Evolutionary conservation across 306 rosid species (phyloP).

Genomic region (Trifolium fragiferum): DNA sequence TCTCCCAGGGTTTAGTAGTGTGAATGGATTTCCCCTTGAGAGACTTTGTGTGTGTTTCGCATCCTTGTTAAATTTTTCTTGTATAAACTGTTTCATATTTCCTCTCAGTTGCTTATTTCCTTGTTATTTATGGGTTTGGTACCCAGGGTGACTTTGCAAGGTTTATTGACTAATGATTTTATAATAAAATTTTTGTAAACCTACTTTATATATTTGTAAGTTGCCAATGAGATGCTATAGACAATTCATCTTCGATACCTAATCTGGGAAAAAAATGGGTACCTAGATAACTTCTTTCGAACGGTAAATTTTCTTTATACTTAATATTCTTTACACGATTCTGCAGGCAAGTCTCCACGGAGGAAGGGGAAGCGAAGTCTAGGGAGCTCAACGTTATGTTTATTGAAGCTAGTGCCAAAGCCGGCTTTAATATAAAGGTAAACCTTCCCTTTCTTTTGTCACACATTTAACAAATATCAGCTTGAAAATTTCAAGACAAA

Average conservation of each 20-base stretch:
- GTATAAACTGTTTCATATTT: constrained; percentile 9
- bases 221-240: constrained; percentile 2
- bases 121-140: neutral
- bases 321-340: constrained; percentile 37
- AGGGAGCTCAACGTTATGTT: constrained; percentile 82
- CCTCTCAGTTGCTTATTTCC: constrained; percentile 10
- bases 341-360: constrained; percentile 85
- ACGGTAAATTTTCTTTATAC: constrained; percentile 35
- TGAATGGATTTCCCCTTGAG: constrained; percentile 17
- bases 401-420: constrained; percentile 93
- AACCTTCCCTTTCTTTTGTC: constrained; percentile 4
- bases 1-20: constrained; percentile 22
- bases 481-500: neutral
- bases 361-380: constrained; percentile 88
- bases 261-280: constrained; percentile 5
- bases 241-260: constrained; percentile 7
- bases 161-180: neutral
- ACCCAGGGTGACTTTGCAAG: neutral
- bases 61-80: constrained; percentile 9
- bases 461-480: neutral
- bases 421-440: constrained; percentile 92
- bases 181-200: neutral
- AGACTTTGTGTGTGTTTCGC: constrained; percentile 11
- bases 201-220: neutral
- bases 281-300: neutral